Base-by-base conservation (phyloP, 306 rosid genomes). In the Cucurbita moschata region DNA sequence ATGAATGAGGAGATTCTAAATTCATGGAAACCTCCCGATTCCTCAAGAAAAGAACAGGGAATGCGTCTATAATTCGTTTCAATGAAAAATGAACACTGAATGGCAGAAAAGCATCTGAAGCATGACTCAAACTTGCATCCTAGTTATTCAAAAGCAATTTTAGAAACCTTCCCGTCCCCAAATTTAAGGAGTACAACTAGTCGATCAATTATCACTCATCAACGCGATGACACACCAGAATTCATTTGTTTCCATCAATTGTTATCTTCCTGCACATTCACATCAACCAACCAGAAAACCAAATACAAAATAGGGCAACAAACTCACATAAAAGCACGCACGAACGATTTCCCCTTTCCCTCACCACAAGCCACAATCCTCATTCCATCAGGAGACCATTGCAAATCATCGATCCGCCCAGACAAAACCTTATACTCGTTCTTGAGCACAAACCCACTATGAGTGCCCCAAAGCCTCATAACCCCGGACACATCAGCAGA, bases 401-500 rank as follows among this genome's bases (percentile, higher is more conserved):
- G 99, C 35, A 94, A 89, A 78, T 94, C 97, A 70, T 94, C 99
- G 88, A 94, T 94, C 87, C 97, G 87, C 16, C 91, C 95, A 1
- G 95, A 86, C 14, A 91, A 82, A 43, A 94, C 92, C 81, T 87
- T 85, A 77, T 89, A 94, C 85, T 94, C 97, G 77, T 90, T 94
- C 91, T 91, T 94, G 81, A 94, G 67, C 64, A 94, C 96, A 77
- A 85, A 94, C 38, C 84, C 88, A 47, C 79, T 83, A 60, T 86
- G 95, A 5, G 97, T 86, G 19, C 97, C 99, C 99, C 96, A 94
- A 81, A 94, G 87, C 91, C 97, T 86, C 60, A 91, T 89, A 26
- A 84, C 75, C 59, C 97, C 97, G 52, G 96, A 89, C 9, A 85
- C 88, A 71, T 94, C 99, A 19, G 96, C 95, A 1, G 97, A 91